phyloP scores from a whole-genome alignment of 192 early-diverging fungal species.

The Coemansia umbellata region DNA sequence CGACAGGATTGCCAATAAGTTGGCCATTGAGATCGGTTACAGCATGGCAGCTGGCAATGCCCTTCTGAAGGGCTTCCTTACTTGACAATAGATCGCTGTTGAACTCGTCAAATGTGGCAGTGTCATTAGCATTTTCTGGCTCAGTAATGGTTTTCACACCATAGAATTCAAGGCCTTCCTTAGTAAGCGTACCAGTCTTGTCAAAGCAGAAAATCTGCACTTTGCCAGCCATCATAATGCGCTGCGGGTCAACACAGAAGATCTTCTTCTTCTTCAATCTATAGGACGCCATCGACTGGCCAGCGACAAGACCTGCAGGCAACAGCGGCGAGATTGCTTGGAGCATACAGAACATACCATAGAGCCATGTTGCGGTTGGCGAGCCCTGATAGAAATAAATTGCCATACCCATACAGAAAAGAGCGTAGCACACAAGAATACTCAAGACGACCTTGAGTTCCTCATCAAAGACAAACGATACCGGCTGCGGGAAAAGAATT shows the following conservation, averaged over 20 bases:
- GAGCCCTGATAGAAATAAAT: slow-evolving; percentile 36
- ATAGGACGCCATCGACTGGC: slow-evolving; percentile 61
- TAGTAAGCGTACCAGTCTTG: slow-evolving; percentile 69
- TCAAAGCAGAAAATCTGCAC: slow-evolving; percentile 69
- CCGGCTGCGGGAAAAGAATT: slow-evolving; percentile 62
- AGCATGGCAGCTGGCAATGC: slow-evolving; percentile 24
- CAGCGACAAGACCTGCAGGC: slow-evolving; percentile 66
- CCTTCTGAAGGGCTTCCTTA: not conserved
- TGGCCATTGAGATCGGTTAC: slow-evolving; percentile 28
- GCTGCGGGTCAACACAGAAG: slow-evolving; percentile 63
- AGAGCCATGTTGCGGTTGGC: slow-evolving; percentile 60
- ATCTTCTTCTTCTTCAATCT: slow-evolving; percentile 57
- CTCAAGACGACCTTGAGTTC: slow-evolving; percentile 66
- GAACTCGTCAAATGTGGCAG: slow-evolving; percentile 18
- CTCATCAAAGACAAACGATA: slow-evolving; percentile 68
- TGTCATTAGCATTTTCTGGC: not conserved
- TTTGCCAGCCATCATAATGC: slow-evolving; percentile 68
- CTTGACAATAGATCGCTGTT: slow-evolving; percentile 1
- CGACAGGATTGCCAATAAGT: slow-evolving; percentile 19
- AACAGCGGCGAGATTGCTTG: slow-evolving; percentile 66
- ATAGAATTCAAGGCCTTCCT: slow-evolving; percentile 65
- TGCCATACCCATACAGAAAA: slow-evolving; percentile 46
- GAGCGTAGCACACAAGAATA: slow-evolving; percentile 56
- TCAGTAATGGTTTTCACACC: slow-evolving; percentile 27
- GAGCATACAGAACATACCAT: slow-evolving; percentile 64